Evolutionary conservation across 345 rosid genomes (phyloP).

Genomic region (Gynandropsis gynandra): DNA sequence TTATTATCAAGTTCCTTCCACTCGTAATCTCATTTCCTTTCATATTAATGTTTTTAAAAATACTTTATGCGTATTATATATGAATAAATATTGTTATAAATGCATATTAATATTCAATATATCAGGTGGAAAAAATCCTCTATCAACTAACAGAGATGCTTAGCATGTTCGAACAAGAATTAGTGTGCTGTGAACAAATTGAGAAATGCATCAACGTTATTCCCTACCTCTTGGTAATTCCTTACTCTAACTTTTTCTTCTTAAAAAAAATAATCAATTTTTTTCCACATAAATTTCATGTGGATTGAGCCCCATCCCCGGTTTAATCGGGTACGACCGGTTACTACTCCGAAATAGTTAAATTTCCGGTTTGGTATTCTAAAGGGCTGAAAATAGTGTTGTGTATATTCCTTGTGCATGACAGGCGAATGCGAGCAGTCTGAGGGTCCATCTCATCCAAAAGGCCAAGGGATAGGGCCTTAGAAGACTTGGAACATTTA

Average conservation of each 20-base stretch:
- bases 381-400: not conserved
- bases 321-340: not conserved
- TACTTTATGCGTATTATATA: not conserved
- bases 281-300: too few species aligned
- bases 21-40: conserved; percentile 30
- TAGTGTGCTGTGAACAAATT: conserved; percentile 35
- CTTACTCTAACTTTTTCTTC: too few species aligned
- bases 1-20: conserved; percentile 29
- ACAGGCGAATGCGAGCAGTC: conserved; percentile 33
- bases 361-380: not conserved
- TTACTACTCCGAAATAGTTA: not conserved
- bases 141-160: conserved; percentile 42
- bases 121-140: conserved; percentile 50
- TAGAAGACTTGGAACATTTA: too few species aligned
- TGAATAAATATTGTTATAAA: too few species aligned
- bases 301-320: too few species aligned
- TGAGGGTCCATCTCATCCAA: conserved; percentile 32
- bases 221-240: conserved; percentile 26
- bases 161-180: conserved; percentile 36
- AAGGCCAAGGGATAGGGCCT: conserved; percentile 8
- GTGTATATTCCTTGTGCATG: conserved; percentile 3
- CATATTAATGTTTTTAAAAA: not conserved
- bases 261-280: too few species aligned
- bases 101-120: not conserved
- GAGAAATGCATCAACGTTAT: conserved; percentile 24